phyloP scores from a whole-genome alignment of 1,284 basidiomycete species.

The Trametes sp. region DNA sequence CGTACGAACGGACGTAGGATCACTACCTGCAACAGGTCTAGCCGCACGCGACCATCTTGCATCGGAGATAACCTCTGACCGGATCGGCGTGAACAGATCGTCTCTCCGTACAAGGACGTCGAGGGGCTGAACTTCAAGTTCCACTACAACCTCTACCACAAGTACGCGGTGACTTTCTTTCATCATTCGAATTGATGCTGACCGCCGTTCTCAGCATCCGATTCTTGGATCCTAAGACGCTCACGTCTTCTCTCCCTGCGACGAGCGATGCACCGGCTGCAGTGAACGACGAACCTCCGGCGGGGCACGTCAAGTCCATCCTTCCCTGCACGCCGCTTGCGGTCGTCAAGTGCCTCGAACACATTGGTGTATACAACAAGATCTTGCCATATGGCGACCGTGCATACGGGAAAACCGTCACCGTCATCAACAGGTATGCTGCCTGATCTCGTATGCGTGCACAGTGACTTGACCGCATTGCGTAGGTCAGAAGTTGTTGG shows the following conservation, averaged over 20 bases:
- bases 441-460: background rate
- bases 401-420: conserved; percentile 92
- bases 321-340: conserved; percentile 97
- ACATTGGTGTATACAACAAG: conserved; percentile 91
- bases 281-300: conserved; percentile 71
- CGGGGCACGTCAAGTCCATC: conserved; percentile 91
- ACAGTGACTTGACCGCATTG: background rate
- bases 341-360: conserved; percentile 94
- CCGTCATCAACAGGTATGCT: conserved; percentile 89
- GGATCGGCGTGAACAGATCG: conserved; percentile 60
- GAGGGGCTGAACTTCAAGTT: conserved; percentile 97
- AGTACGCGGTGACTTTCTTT: conserved; percentile 56
- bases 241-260: conserved; percentile 55
- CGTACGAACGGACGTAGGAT: conserved; percentile 60
- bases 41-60: conserved; percentile 7
- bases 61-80: conserved; percentile 16
- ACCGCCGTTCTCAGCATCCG: conserved; percentile 65
- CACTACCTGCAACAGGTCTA: conserved; percentile 92
- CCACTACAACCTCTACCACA: conserved; percentile 97
- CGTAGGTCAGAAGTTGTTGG: conserved; percentile 95
- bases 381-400: conserved; percentile 94
- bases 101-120: conserved; percentile 96
- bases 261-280: conserved; percentile 43
- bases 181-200: background rate
- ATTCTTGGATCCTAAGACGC: conserved; percentile 72